Evolutionary conservation across 352 stramenopile species (phyloP), one percentile per base, ranked within the genome.

Genomic region (Hyaloperonospora brassicae): DNA sequence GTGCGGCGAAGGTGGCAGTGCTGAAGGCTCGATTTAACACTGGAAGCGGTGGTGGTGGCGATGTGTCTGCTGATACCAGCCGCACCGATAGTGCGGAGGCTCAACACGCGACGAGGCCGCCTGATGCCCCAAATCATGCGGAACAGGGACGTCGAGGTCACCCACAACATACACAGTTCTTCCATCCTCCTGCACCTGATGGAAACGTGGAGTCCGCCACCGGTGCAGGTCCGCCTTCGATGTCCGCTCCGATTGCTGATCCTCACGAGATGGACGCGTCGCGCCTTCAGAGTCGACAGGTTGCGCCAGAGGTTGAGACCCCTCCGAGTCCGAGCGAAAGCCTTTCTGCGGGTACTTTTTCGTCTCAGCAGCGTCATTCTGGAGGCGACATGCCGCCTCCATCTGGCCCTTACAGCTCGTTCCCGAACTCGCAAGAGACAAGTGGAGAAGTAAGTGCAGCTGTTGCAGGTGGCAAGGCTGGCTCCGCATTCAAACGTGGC

Each of bases 1-100:
- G 76, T 12, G 62, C 59, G 8, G 51, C 68, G 0, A 83, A 75
- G 55, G 75, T 87, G 21, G 53, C 48, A 35, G 44, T 41, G 5
- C 52, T 89, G 7, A 68, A 79, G 31, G 41, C 41, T 46, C 61
- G 47, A 13, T 72, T 60, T 44, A 54, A 70, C 34, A 61, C 24
- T 46, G 53, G 43, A 10, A 65, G 36, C 38, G 42, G 35, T 45
- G 23, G 14, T 36, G 45, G n/a, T n/a, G n/a, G n/a, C n/a, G n/a
- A 23, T 43, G 17, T 34, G 35, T 46, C 41, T 1, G 48, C 27
- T 22, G 43, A 13, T 10, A 52, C 1, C 8, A 57, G 9, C 27
- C 53, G 24, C 23, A 10, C 10, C 24, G 46, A 24, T 38, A 13
- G 42, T 17, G 45, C 40, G n/a, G 58, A 35, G 24, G 49, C 57